phyloP scores from a whole-genome alignment of 352 stramenopile species.

The Phytopythium chamaehyphon region DNA sequence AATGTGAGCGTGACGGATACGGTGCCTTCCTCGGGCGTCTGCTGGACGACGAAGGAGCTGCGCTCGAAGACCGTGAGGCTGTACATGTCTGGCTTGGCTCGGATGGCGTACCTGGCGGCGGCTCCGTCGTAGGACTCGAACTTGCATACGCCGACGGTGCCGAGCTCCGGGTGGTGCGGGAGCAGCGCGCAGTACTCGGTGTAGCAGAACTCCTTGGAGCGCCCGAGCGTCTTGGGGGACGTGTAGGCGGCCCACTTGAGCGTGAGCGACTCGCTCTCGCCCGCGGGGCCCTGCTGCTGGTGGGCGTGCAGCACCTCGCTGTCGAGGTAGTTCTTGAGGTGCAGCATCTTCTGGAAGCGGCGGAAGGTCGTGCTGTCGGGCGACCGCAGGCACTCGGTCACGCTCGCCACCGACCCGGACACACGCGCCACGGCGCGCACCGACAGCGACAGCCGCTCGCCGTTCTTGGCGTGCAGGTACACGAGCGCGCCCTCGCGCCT shows the following conservation, averaged over 20 bases:
- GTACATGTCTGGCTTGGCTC: slow-evolving; percentile 68
- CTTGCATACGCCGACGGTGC: slow-evolving; percentile 58
- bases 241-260: slow-evolving; percentile 84
- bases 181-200: slow-evolving; percentile 77
- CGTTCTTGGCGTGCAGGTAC: slow-evolving; percentile 85
- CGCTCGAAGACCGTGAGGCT: slow-evolving; percentile 77
- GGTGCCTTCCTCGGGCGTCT: slow-evolving; percentile 61
- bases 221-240: slow-evolving; percentile 70
- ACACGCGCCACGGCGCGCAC: slow-evolving; percentile 69
- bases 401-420: slow-evolving; percentile 54
- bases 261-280: slow-evolving; percentile 54
- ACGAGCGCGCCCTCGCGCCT: slow-evolving; percentile 59
- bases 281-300: slow-evolving; percentile 11
- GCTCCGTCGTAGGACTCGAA: slow-evolving; percentile 84
- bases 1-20: slow-evolving; percentile 70
- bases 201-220: slow-evolving; percentile 79
- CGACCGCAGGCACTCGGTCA: slow-evolving; percentile 76
- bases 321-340: slow-evolving; percentile 73
- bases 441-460: slow-evolving; percentile 68
- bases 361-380: slow-evolving; percentile 53
- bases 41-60: slow-evolving; percentile 68
- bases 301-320: slow-evolving; percentile 76
- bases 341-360: slow-evolving; percentile 70
- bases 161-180: slow-evolving; percentile 50
- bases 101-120: slow-evolving; percentile 67